These are phyloP conservation scores for Amanita brunnescens DNA, from an alignment of 768 basidiomycete species.

Conservation along the genomic window DNA sequence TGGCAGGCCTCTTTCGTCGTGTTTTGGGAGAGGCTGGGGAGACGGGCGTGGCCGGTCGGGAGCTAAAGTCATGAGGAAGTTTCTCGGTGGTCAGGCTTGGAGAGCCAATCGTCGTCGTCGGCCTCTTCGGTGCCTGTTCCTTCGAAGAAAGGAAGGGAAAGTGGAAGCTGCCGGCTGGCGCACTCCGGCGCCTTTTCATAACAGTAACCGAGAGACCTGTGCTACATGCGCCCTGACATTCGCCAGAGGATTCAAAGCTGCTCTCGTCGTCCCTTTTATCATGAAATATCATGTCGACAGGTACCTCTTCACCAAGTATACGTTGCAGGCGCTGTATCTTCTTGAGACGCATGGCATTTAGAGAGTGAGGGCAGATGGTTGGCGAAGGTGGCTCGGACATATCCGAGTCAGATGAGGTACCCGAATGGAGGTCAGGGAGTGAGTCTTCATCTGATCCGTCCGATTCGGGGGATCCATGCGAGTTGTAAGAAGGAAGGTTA, in stretches of 20 bases:
- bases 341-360: not conserved
- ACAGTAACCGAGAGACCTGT: not conserved
- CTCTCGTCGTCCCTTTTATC: not conserved
- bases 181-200: not conserved
- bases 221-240: not conserved
- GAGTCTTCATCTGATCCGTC: not conserved
- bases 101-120: not conserved
- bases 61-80: not conserved
- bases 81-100: no score
- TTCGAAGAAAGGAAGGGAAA: not conserved
- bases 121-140: not conserved
- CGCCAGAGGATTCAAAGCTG: not conserved
- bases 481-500: not conserved
- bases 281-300: constrained; percentile 2
- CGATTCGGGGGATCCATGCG: not conserved
- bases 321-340: constrained; percentile 3
- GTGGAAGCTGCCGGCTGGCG: not conserved
- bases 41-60: not conserved
- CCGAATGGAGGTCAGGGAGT: not conserved
- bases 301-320: constrained; percentile 2
- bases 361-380: not conserved
- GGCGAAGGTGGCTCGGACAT: not conserved
- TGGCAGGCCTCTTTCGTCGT: not conserved
- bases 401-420: not conserved
- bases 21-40: not conserved